These are phyloP conservation scores for Trapa bicornis DNA, from an alignment of 345 rosid genomes.

Conservation along the genomic window DNA sequence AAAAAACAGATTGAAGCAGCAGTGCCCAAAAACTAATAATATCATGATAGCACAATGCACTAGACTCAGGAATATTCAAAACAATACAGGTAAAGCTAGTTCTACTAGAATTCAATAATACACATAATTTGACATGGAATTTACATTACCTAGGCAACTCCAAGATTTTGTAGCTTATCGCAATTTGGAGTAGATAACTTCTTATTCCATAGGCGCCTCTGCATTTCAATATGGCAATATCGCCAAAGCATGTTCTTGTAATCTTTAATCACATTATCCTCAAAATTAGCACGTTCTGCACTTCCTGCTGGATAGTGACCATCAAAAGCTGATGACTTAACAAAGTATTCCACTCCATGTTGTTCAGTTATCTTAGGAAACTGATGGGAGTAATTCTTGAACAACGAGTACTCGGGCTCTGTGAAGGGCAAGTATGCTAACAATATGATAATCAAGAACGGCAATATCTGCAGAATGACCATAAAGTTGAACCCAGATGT, in stretches of 20 bases:
- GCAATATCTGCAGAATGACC: constrained; percentile 53
- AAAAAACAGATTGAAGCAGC: neutral
- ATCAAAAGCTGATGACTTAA: constrained; percentile 57
- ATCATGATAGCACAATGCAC: neutral
- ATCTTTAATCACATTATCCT: constrained; percentile 59
- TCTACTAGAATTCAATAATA: neutral
- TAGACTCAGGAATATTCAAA: neutral
- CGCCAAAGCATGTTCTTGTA: constrained; percentile 54
- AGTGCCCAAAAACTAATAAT: neutral
- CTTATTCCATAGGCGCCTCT: constrained; percentile 67
- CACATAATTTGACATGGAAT: neutral
- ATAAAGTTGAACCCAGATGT: constrained; percentile 39
- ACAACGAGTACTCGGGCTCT: constrained; percentile 68
- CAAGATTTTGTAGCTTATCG: constrained; percentile 48
- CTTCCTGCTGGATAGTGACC: constrained; percentile 58
- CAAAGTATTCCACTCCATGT: constrained; percentile 57
- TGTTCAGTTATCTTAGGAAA: constrained; percentile 55
- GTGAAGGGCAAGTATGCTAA: constrained; percentile 66
- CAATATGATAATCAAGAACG: constrained; percentile 55
- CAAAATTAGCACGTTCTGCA: constrained; percentile 46
- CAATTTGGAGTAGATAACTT: constrained; percentile 72
- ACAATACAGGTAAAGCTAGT: neutral
- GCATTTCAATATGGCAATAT: constrained; percentile 59
- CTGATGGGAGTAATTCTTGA: constrained; percentile 47
- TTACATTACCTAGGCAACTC: constrained; percentile 37